phyloP scores from a whole-genome alignment of 73 alveolate species.

The Stentor roeselii region DNA sequence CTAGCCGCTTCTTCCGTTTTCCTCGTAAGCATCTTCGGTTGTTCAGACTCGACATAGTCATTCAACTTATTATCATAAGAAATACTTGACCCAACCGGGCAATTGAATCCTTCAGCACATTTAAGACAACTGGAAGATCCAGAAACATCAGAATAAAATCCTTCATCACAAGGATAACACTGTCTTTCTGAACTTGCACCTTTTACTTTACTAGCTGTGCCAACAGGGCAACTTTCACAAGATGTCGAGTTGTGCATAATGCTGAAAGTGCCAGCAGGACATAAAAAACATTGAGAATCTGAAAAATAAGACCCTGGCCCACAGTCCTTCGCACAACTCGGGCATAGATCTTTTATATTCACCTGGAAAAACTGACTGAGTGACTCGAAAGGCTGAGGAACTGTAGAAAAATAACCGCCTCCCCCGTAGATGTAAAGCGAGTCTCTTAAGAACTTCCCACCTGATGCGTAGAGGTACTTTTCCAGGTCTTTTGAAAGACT shows the following conservation, averaged over 20 bases:
- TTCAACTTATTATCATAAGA: not conserved
- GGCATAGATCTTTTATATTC: not conserved
- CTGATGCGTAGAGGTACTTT: not conserved
- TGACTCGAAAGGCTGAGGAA: not conserved
- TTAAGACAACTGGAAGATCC: not conserved
- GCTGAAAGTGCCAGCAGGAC: not conserved
- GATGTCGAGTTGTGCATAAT: not conserved
- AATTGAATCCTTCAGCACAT: not conserved
- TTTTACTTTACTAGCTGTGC: not conserved
- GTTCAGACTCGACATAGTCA: not conserved
- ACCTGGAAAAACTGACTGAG: not conserved
- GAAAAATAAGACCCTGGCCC: not conserved
- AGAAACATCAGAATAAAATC: not conserved
- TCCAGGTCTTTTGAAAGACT: not conserved
- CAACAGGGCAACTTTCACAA: not conserved
- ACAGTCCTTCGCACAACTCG: not conserved
- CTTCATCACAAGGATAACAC: not conserved
- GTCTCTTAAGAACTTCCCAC: not conserved
- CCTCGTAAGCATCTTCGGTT: not conserved
- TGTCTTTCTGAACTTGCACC: not conserved
- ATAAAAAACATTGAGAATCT: not conserved
- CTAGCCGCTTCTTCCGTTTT: not conserved
- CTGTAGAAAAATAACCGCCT: not conserved
- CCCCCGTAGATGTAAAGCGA: not conserved
- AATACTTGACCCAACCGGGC: not conserved